Base-by-base conservation (phyloP, 345 rosid genomes). In the Salix suchowensis region DNA sequence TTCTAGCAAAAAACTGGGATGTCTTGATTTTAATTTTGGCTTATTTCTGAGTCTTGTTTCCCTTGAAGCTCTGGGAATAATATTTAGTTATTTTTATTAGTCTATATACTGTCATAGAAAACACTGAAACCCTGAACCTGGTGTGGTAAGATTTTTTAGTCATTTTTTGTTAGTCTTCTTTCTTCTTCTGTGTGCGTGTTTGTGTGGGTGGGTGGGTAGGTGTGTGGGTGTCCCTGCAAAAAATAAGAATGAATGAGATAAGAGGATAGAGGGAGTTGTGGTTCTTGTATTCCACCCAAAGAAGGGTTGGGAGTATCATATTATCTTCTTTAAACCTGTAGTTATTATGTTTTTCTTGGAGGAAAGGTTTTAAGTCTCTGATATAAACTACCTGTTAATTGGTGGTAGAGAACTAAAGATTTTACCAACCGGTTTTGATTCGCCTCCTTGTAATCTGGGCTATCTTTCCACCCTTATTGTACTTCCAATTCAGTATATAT, bases 391-490 rank as follows among this genome's bases (percentile, higher is more conserved):
- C 6, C 24, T 8, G n/a, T 61, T 62, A 61, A 44, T 15, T 28
- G 6, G 68, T 28, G 21, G 11, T 70, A 73, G 23, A 61, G 14
- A 48, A 23, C 62, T 58, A 58, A n/a, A 58, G 12, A n/a, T 23
- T 58, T 58, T 24, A n/a, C 62, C 28, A 0, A 9, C 6, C 10
- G 26, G 62, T 55, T 55, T 55, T 55, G 62, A 55, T 21, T 36
- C 1, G 16, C 4, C 2, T 68, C 46, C 23, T 40, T 65, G 21
- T 66, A 26, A 54, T 55, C 7, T 50, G 65, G 13, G 26, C 50
- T 54, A 18, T 73, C 69, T 69, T 82, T 28, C 44, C 30, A 16
- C 21, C 64, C 14, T 37, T 72, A 32, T 60, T 60, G 4, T 26
- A 60, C 55, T 6, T 44, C 10, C 28, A 28, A 21, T 21, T 71